Evolutionary conservation across 2,329 filamentous ascomycete species (phyloP), one percentile per base, ranked within the genome.

Genomic region (Fusarium agapanthi): DNA sequence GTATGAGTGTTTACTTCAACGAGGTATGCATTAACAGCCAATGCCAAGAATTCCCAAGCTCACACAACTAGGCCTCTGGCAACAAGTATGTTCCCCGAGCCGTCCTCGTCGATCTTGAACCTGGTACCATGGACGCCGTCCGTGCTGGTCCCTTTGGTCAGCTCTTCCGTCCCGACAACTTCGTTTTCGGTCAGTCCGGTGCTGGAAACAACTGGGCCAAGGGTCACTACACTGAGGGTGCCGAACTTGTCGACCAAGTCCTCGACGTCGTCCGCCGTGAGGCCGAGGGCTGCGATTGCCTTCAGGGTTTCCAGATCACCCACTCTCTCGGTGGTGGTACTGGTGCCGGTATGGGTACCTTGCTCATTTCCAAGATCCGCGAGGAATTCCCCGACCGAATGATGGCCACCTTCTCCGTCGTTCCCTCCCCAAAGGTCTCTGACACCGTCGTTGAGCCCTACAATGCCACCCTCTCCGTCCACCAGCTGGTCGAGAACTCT

Each of bases 201-300:
- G 96, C 96, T 85, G 96, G 96, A 88, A 99, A 99, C 94, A 98
- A 98, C 92, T 99, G 96, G 96, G 96, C 96, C 86, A 99, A 98
- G 92, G 96, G 96, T 88, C 96, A 99, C 86, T 99, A 99, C 91
- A 99, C 96, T 76, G 96, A 99, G 89, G 96, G 96, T 91, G 96
- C 96, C 79, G 96, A 99, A 89, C 91, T 98, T 75, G 96, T 99
- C 79, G 96, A 99, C 89, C 90, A 98, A 82, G 96, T 99, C 79
- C 91, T 99, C 79, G 96, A 98, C 84, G 96, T 99, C 77, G 95
- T 99, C 83, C 96, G 96, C 84, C 95, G 96, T 81, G 96, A 99
- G 90, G 95, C 96, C 78, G 96, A 99, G 88, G 94, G 93, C 84
- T 98, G 96, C 84, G 96, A 99, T 90, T 98, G 94, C 91, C 95